Base-by-base conservation (phyloP, 2,329 filamentous ascomycete genomes). In the Fusarium piperis region DNA sequence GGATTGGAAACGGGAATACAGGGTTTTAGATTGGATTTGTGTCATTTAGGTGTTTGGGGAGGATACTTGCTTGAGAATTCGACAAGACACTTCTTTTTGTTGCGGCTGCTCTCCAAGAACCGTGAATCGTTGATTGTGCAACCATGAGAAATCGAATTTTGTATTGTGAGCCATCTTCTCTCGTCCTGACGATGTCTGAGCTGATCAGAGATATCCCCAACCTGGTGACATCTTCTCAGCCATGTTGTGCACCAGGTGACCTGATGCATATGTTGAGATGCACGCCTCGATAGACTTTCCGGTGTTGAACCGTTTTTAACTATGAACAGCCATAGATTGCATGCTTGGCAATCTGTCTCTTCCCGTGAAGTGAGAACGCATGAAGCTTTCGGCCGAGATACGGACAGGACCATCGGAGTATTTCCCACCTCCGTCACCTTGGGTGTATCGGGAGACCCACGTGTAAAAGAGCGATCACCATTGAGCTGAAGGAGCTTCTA, bases 11-110 rank as follows among this genome's bases (percentile, higher is more conserved):
- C 12, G 41, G 3, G 7, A 28, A 23, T 8, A 10, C 23, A 7
- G 13, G 7, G n/a, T 30, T 48, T 33, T 48, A 1, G 16, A 51
- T 16, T 30, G 44, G 8, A 30, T 18, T 30, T 51, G 16, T 16
- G 44, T 2, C 18, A 30, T 51, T n/a, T 28, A 30, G 44, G 44
- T 51, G 44, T 51, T 51, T 51, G 16, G 44, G 44, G 16, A 18
- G 44, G 26, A 51, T 51, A 51, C 44, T 16, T 30, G 30, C 26
- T 51, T 48, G 44, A 18, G 16, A 30, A 30, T 51, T 13, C 2
- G 26, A 30, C 44, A 18, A 13, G 6, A 51, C 16, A 18, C 10
- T 48, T 28, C 11, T 18, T 51, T 18, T 30, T 48, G 10, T n/a
- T 12, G 15, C 23, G 12, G 5, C 20, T 44, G 20, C 20, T 9